Conservation (phyloP, 2,329 filamentous ascomycete species). For the Bipolaris bicolor region DNA sequence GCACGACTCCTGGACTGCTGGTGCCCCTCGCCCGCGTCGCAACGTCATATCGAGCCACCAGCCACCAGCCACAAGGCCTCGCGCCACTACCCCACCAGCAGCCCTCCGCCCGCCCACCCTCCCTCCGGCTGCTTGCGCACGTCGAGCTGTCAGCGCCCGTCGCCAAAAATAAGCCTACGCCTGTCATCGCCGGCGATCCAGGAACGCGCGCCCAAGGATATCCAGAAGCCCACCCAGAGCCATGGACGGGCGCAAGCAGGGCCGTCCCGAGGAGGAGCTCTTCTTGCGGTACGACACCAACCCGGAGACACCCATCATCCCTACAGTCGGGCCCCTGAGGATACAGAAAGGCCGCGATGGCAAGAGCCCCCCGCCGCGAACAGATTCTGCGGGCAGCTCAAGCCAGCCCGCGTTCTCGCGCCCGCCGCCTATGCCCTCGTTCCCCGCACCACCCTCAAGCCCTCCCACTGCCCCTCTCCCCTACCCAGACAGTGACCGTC, state of each 20-base stretch:
- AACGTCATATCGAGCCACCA: constrained; percentile 17
- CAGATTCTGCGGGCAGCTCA: constrained; percentile 70
- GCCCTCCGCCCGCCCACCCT: constrained; percentile 20
- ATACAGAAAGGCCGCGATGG: constrained; percentile 75
- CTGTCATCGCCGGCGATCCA: constrained; percentile 33
- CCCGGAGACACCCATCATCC: constrained; percentile 78
- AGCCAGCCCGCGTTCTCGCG: constrained; percentile 46
- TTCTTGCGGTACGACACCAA: constrained; percentile 65
- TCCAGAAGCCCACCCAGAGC: constrained; percentile 10
- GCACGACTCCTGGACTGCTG: constrained; percentile 5
- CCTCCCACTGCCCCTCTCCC: constrained; percentile 53
- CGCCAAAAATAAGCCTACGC: constrained; percentile 35
- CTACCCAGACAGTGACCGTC: constrained; percentile 53
- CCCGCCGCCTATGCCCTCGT: constrained; percentile 63
- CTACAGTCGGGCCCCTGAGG: constrained; percentile 80
- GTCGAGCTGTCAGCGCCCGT: constrained; percentile 27
- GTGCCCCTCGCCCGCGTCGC: constrained; percentile 14
- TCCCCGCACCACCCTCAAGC: constrained; percentile 64
- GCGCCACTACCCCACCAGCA: constrained; percentile 16
- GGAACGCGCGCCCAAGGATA: constrained; percentile 14
- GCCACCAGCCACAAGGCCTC: background rate
- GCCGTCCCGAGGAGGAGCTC: constrained; percentile 79
- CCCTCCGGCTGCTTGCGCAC: constrained; percentile 16
- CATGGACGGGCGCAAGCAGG: constrained; percentile 62
- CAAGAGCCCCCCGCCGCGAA: constrained; percentile 58